phyloP scores from a whole-genome alignment of 306 rosid genomes.

The Oxytropis ochrocephala region DNA sequence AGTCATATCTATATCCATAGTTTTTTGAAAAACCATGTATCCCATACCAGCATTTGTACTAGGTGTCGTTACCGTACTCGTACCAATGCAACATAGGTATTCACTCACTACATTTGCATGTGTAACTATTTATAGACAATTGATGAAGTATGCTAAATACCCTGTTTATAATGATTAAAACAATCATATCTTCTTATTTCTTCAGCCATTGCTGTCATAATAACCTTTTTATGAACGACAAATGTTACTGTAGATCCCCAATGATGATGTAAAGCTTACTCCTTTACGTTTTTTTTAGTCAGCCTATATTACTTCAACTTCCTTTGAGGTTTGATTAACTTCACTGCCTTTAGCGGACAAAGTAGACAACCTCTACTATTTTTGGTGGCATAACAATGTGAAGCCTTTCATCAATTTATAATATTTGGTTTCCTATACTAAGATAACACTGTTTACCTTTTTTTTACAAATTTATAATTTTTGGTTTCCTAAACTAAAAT shows the following conservation, averaged over 20 bases:
- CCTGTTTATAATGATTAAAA: background rate
- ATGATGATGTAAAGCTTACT: background rate
- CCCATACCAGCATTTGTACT: too few relatives aligned
- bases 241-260: background rate
- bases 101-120: background rate
- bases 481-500: background rate
- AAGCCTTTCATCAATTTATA: background rate
- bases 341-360: background rate
- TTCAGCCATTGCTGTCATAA: background rate
- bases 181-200: background rate
- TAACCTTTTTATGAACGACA: background rate
- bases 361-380: background rate
- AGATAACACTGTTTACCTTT: background rate
- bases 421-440: background rate
- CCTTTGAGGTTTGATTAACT: background rate
- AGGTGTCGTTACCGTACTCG: too few relatives aligned
- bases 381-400: background rate
- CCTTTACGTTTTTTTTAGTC: background rate
- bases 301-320: background rate
- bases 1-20: too few relatives aligned
- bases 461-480: too few relatives aligned
- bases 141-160: background rate
- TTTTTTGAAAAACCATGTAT: too few relatives aligned
- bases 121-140: too few relatives aligned
- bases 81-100: too few relatives aligned